phyloP scores from a whole-genome alignment of 2,329 filamentous ascomycete genomes.

The Sporothrix globosa region DNA sequence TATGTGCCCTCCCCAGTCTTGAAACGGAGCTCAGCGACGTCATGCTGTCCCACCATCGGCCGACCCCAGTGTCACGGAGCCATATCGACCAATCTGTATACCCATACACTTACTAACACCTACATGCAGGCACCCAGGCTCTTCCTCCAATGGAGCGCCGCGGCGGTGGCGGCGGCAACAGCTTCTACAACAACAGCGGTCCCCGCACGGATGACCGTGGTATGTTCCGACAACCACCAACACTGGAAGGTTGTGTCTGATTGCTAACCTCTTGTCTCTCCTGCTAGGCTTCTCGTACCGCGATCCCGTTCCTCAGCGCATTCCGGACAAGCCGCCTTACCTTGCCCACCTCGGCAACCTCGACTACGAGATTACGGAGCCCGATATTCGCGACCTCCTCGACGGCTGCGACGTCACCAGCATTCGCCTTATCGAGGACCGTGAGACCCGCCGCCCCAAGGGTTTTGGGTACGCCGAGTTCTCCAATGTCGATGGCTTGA shows the following conservation, averaged over 20 bases:
- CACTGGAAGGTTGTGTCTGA: neutral
- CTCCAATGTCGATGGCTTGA: constrained; percentile 80
- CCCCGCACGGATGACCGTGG: constrained; percentile 33
- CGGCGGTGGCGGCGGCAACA: constrained; percentile 41
- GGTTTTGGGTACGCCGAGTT: constrained; percentile 99
- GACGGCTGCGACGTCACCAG: constrained; percentile 80
- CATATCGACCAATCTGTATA: neutral
- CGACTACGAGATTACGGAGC: constrained; percentile 87
- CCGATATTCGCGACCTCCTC: constrained; percentile 85
- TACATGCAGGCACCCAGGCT: constrained; percentile 58
- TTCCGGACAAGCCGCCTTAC: constrained; percentile 90
- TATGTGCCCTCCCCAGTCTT: constrained; percentile 54
- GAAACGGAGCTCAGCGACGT: neutral
- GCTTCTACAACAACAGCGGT: constrained; percentile 35
- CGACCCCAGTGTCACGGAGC: neutral
- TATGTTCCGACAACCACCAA: constrained; percentile 22
- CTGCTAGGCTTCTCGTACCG: constrained; percentile 47
- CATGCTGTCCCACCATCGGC: constrained; percentile 24
- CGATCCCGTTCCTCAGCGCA: constrained; percentile 70
- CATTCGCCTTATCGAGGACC: constrained; percentile 96
- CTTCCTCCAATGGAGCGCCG: constrained; percentile 56
- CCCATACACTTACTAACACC: neutral
- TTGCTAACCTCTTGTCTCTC: neutral
- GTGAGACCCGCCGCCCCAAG: constrained; percentile 89
- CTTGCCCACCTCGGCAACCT: constrained; percentile 97